Evolutionary conservation across 371 early-diverging fungal genomes (phyloP).

Genomic region (Vairimorpha apis): DNA sequence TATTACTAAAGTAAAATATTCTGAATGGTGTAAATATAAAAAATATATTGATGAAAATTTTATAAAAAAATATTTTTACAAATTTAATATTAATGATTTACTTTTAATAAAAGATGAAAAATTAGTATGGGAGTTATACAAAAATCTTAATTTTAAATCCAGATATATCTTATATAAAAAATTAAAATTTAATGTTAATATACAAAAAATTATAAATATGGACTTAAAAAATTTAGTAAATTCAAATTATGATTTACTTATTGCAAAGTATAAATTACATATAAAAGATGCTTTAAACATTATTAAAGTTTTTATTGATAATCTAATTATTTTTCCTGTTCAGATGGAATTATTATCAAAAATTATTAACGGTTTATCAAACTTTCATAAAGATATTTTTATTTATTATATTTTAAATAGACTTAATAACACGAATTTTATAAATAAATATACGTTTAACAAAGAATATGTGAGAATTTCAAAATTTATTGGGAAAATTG

Average conservation of each 20-base stretch:
- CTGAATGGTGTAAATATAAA: neutral
- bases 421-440: neutral
- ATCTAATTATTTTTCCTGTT: neutral
- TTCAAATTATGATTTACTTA: neutral
- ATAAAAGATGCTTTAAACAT: neutral
- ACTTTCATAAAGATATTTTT: constrained; percentile 6
- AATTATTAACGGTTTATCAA: neutral
- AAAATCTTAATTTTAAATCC: neutral
- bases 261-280: neutral
- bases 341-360: neutral
- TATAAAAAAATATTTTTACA: constrained; percentile 2
- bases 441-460: neutral
- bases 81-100: neutral
- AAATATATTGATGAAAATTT: neutral
- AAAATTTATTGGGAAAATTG: neutral
- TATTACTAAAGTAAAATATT: neutral
- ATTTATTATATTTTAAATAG: constrained; percentile 13
- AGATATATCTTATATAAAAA: constrained; percentile 1
- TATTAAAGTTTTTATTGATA: neutral
- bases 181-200: neutral
- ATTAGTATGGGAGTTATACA: neutral
- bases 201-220: neutral
- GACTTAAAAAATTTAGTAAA: constrained; percentile 12
- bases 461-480: neutral
- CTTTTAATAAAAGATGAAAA: neutral